phyloP scores from a whole-genome alignment of 441 rosid genomes.

The Arabidopsis hybrid region DNA sequence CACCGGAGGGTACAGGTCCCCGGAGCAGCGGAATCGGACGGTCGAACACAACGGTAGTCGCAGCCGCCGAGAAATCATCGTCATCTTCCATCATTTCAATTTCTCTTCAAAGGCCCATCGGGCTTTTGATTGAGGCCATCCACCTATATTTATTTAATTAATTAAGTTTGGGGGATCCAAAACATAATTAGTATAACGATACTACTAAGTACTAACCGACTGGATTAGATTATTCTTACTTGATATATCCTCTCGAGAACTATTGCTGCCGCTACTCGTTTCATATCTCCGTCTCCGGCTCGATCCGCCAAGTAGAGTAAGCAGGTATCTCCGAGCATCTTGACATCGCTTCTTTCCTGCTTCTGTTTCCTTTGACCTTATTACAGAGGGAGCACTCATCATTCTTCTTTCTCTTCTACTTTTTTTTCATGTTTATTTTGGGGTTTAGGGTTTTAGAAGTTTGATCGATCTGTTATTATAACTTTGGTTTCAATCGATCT shows the following conservation, averaged over 20 bases:
- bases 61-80: conserved; percentile 55
- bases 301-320: neutral
- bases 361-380: no score
- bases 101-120: conserved; percentile 16
- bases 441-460: conserved; percentile 29
- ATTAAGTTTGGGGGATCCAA: no score
- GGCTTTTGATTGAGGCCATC: neutral
- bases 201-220: no score
- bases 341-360: neutral
- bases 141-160: no score
- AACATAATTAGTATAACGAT: no score
- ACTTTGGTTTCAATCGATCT: no score
- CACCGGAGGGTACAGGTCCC: conserved; percentile 61
- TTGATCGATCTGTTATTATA: conserved; percentile 1
- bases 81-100: conserved; percentile 33
- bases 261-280: conserved; percentile 5
- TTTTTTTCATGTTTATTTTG: neutral
- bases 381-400: neutral
- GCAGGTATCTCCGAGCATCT: conserved; percentile 2
- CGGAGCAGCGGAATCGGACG: conserved; percentile 66
- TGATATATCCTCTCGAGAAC: neutral
- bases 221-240: neutral
- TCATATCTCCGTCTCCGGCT: neutral
- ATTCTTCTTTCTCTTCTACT: neutral
- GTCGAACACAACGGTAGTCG: conserved; percentile 58